phyloP scores from a whole-genome alignment of 257 asterid genomes.

The Nicotiana undulata region DNA sequence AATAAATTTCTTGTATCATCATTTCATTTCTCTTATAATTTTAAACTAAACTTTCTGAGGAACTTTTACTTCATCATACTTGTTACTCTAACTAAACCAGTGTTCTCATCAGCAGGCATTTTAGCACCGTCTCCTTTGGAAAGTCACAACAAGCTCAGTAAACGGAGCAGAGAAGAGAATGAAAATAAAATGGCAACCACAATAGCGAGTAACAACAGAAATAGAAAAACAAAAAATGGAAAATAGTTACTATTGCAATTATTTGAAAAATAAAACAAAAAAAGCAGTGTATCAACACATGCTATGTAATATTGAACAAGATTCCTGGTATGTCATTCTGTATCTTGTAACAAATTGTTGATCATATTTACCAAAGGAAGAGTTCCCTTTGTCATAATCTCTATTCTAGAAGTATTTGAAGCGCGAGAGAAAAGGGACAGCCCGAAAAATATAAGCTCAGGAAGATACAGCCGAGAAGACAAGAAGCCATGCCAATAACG shows the following conservation, averaged over 20 bases:
- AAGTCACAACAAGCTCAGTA: not conserved
- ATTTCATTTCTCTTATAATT: not conserved
- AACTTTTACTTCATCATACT: not conserved
- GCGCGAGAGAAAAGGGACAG: slow-evolving; percentile 73
- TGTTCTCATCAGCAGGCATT: not conserved
- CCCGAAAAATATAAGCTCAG: slow-evolving; percentile 71
- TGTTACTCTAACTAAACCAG: not conserved
- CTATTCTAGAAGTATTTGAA: slow-evolving; percentile 69
- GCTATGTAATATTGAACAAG: not conserved
- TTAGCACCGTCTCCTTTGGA: not conserved
- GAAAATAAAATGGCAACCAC: not conserved
- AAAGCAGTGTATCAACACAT: not conserved
- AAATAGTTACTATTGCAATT: not conserved
- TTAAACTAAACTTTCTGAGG: not conserved
- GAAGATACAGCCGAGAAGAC: slow-evolving; percentile 86
- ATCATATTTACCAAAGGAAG: slow-evolving; percentile 70
- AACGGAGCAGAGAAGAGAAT: not conserved
- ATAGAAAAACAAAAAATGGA: not conserved
- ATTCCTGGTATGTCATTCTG: slow-evolving; percentile 26
- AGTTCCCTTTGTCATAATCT: slow-evolving; percentile 90
- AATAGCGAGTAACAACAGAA: not conserved
- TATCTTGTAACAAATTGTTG: slow-evolving; percentile 63
- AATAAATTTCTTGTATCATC: not conserved
- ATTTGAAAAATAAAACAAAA: not conserved
- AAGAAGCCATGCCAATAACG: slow-evolving; percentile 96